A percentile compares a stretch with the other conserved stretches of the same genome.
Evolutionary conservation across 2,329 filamentous ascomycete species (phyloP).

Genomic region (Pyrenophora teres): DNA sequence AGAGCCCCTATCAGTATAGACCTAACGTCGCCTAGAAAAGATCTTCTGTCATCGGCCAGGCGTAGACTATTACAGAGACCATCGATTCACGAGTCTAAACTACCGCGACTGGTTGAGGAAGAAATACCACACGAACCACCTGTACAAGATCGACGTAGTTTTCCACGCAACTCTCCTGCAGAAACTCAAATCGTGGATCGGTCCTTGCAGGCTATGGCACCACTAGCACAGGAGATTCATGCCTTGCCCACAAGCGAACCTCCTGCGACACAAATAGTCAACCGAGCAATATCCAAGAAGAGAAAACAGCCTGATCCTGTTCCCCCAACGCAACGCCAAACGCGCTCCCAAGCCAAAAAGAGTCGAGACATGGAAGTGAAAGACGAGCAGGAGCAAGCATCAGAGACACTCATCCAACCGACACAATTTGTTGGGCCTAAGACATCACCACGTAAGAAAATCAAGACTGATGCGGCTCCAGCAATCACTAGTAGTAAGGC

Average conservation of each 20-base stretch:
- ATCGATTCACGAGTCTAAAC: slow-evolving; percentile 24
- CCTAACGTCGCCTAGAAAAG: slow-evolving; percentile 7
- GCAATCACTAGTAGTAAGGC: neutral
- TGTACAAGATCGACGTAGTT: neutral
- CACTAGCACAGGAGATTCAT: neutral
- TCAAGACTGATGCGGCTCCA: neutral
- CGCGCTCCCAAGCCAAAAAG: slow-evolving; percentile 16
- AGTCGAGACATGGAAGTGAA: slow-evolving; percentile 1
- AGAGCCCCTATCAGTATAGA: slow-evolving; percentile 2
- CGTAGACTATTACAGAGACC: slow-evolving; percentile 24
- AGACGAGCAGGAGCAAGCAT: neutral
- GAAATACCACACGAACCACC: neutral
- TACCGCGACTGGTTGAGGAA: slow-evolving; percentile 1
- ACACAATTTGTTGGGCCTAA: slow-evolving; percentile 33
- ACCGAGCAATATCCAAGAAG: slow-evolving; percentile 4
- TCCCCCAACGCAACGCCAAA: slow-evolving; percentile 5
- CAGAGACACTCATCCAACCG: neutral
- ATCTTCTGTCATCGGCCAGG: slow-evolving; percentile 19
- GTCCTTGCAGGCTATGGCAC: neutral
- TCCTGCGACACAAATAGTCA: slow-evolving; percentile 9
- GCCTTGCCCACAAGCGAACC: neutral
- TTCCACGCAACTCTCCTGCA: neutral
- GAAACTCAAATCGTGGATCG: slow-evolving; percentile 7
- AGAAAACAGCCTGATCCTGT: slow-evolving; percentile 8
- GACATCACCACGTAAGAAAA: slow-evolving; percentile 6